phyloP scores from a whole-genome alignment of 1,284 basidiomycete species.

The Tausonia pullulans region DNA sequence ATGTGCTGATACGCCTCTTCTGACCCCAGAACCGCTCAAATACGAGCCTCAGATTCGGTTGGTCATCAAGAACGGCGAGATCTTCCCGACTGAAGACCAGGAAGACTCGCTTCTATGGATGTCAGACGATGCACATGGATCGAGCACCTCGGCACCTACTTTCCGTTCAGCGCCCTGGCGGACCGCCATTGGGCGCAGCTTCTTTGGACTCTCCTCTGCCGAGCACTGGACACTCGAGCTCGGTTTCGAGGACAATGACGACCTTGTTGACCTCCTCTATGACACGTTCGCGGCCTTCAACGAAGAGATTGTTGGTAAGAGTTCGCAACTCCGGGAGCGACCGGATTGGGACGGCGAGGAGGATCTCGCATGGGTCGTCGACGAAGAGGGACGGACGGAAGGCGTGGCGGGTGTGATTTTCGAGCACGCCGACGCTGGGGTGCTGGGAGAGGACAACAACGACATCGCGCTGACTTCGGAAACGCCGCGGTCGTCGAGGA shows the following conservation, averaged over 20 bases:
- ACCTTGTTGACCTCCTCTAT: not conserved
- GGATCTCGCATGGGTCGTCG: slow-evolving; percentile 3
- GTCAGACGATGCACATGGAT: not conserved
- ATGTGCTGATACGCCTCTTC: not conserved
- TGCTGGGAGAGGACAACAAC: not conserved
- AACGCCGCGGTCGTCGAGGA: not conserved
- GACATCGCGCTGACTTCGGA: not conserved
- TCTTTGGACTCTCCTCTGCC: not conserved
- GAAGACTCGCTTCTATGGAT: not conserved
- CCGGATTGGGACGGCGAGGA: not conserved
- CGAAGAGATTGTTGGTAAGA: not conserved
- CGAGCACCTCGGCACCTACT: not conserved
- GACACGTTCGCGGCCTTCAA: slow-evolving; percentile 6
- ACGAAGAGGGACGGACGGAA: not conserved
- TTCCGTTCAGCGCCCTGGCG: slow-evolving; percentile 2
- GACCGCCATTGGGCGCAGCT: slow-evolving; percentile 4
- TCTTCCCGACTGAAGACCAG: not conserved
- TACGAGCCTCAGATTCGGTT: not conserved
- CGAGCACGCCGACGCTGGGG: not conserved
- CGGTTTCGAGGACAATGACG: not conserved
- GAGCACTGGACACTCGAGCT: not conserved
- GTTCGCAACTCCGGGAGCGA: not conserved
- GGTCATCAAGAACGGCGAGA: not conserved
- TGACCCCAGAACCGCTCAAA: not conserved
- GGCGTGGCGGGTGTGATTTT: not conserved